A percentile compares a stretch with the other conserved stretches of the same genome.
These are phyloP conservation scores for Alternaria brassicae DNA, from an alignment of 2,329 filamentous ascomycete genomes.

Conservation along the genomic window DNA sequence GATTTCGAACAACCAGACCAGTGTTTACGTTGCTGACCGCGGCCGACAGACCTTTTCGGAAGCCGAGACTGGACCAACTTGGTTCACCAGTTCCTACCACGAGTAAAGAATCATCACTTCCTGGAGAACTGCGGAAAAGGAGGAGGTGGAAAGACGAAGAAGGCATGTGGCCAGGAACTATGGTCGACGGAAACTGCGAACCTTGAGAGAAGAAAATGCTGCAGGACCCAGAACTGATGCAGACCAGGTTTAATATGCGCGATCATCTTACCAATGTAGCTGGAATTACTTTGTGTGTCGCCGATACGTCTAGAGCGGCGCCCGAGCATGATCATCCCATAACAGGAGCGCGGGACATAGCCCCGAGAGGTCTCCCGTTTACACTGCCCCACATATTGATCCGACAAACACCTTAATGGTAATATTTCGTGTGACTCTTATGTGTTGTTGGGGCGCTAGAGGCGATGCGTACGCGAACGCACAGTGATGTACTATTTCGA, in stretches of 20 bases:
- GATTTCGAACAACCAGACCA: neutral
- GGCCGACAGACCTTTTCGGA: neutral
- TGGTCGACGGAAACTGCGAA: neutral
- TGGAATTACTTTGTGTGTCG: neutral
- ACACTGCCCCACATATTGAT: neutral
- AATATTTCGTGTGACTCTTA: neutral
- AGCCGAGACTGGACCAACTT: neutral
- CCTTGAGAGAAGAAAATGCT: neutral
- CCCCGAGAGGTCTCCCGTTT: neutral
- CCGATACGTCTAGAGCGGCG: neutral
- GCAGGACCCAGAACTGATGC: neutral
- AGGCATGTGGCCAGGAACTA: neutral
- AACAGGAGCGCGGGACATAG: neutral
- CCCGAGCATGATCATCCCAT: neutral
- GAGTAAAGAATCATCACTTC: neutral
- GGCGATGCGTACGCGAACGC: neutral
- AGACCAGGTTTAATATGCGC: neutral
- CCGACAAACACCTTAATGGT: neutral
- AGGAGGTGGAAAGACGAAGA: neutral
- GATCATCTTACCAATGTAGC: neutral
- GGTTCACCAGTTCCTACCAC: neutral
- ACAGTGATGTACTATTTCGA: neutral
- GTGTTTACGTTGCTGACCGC: neutral
- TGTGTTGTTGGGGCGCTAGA: neutral
- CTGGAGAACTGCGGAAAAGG: neutral